Evolutionary conservation across 139 green algal genomes (phyloP), one percentile per base, ranked within the genome.

Genomic region (Mesotaenium endlicherianum): DNA sequence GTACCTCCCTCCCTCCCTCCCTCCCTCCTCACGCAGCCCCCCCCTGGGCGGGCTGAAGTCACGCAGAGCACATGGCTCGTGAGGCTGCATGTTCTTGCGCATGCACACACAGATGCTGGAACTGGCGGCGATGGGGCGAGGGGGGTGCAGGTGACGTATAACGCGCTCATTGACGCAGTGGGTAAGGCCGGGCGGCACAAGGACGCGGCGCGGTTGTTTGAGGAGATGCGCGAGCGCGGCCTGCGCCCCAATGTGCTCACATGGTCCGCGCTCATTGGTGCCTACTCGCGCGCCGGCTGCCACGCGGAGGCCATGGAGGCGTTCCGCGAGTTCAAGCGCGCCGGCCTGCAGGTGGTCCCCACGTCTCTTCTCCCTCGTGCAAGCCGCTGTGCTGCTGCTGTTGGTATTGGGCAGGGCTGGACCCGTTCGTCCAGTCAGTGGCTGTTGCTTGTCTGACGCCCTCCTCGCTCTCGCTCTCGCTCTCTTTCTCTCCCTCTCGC

Each of bases 171-270:
- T 6, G 30, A 85, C 16, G 70, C 70, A 36, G 26, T 74, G 16
- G 79, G 79, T 2, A 45, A 50, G 20, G 16, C 4, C 36, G 70
- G 81, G n/a, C 57, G 70, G 41, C 58, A 38, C 30, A n/a, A 60
- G 43, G 81, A 87, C 45, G 81, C 77, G 47, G 31, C 41, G 17
- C 8, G 45, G 57, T 74, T 87, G 4, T 79, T 87, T 39, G 75
- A 85, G 16, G 43, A 85, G 39, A 87, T 84, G 81, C 36, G 50
- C 38, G 34, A 31, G 50, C 40, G 40, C 14, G 70, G 81, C 2
- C 26, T 87, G 36, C 43, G 38, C 1, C 81, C 81, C 39, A 87
- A 87, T 17, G 44, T 85, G 45, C 72, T 87, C 43, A 87, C 81
- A 53, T 85, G 45, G 26, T 77, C 49, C 3, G 44, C 72, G 8